Evolutionary conservation across 306 rosid species (phyloP), one percentile per base, ranked within the genome.

Genomic region (Cicer arietinum): DNA sequence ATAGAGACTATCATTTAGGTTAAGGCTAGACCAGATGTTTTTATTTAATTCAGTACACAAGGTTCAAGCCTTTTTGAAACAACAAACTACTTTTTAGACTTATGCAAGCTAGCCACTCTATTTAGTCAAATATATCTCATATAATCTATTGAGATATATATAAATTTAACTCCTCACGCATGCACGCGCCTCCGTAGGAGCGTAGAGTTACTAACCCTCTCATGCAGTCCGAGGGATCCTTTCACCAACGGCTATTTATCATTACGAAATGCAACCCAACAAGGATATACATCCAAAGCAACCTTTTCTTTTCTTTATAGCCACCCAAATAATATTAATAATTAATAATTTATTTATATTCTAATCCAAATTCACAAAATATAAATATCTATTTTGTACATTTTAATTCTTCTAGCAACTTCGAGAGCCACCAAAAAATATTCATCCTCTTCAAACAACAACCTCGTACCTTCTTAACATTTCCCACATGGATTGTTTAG

Each of bases 401-500:
- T 52, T 69, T 69, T 14, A 59, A 43, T 16, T 58, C 46, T 48
- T 22, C 4, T 78, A 7, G 42, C 13, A 50, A 37, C 8, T 41
- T 42, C 12, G 12, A 1, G 18, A 80, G 25, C 17, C 70, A 43
- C 44, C 1, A 50, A 6, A 2, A 2, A 25, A 25, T 3, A 2
- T n/a, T 72, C 54, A 72, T 17, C 69, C 22, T 18, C 54, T 20
- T 43, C 58, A 25, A 25, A 14, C 40, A 5, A 66, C 4, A 58
- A 43, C 41, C 74, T 43, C 37, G n/a, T 79, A 56, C 50, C 59
- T n/a, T n/a, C n/a, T 45, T 77, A 17, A 17, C 39, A 56, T 35
- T 39, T 62, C 1, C n/a, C 43, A 12, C 0, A 93, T 94, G 97
- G 90, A 81, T 84, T 94, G 97, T 83, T 77, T 94, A 76, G 97